phyloP scores from a whole-genome alignment of 768 basidiomycete genomes.

The Tulasnella sp. region DNA sequence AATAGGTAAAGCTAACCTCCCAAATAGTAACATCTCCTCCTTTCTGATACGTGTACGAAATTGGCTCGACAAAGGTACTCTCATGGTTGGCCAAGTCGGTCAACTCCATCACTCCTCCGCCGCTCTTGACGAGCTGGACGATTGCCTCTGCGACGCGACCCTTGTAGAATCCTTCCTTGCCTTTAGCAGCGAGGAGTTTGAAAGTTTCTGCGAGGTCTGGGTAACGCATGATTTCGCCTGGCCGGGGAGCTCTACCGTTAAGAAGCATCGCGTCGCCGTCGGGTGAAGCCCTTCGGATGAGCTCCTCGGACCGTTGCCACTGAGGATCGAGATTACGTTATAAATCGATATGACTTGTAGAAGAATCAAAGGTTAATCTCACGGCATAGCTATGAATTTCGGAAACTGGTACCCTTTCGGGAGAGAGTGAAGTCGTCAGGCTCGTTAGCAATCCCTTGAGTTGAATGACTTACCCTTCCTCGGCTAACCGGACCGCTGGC shows the following conservation, averaged over 20 bases:
- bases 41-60: conserved; percentile 73
- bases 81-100: conserved; percentile 84
- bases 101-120: conserved; percentile 89
- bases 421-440: neutral
- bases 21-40: conserved; percentile 73
- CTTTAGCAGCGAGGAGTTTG: conserved; percentile 65
- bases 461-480: conserved; percentile 59
- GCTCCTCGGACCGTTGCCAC: conserved; percentile 52
- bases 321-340: conserved; percentile 23
- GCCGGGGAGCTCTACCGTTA: conserved; percentile 70
- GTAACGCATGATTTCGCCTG: conserved; percentile 76
- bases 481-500: conserved; percentile 86
- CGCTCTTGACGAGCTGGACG: conserved; percentile 71
- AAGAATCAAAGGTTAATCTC: conserved; percentile 26
- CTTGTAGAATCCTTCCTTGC: conserved; percentile 90
- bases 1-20: no score
- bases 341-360: neutral
- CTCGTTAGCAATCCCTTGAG: neutral
- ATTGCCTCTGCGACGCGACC: conserved; percentile 85
- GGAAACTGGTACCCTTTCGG: conserved; percentile 71
- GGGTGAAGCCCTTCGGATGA: conserved; percentile 77
- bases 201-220: conserved; percentile 81
- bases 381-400: conserved; percentile 65
- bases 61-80: conserved; percentile 77
- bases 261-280: conserved; percentile 81